Percentiles rank a stretch among this genome's conserved stretches.
Evolutionary conservation across 2,329 filamentous ascomycete species (phyloP).

Genomic region (Fusarium veterinarium): DNA sequence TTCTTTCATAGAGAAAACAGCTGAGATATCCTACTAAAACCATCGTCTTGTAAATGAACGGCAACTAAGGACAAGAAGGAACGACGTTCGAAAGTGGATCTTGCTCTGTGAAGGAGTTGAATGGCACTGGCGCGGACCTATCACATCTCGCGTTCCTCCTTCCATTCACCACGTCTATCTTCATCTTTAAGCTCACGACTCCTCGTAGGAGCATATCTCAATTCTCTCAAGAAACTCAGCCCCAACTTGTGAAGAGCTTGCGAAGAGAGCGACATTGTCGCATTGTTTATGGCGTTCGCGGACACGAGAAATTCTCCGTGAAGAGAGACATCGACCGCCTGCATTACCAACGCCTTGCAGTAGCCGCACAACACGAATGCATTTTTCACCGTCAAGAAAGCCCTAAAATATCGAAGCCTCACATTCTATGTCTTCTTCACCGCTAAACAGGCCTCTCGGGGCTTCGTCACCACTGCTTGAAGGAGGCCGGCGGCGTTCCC

Average conservation of each 20-base stretch:
- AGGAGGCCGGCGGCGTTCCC: constrained; percentile 62
- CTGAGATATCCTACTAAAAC: background rate
- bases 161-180: constrained; percentile 12
- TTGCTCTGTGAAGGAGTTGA: background rate
- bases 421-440: constrained; percentile 39
- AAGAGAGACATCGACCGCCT: constrained; percentile 6
- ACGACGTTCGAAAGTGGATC: constrained; percentile 14
- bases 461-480: constrained; percentile 45
- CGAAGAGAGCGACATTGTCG: background rate
- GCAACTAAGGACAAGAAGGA: background rate
- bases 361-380: constrained; percentile 12
- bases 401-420: background rate
- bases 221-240: too few species aligned
- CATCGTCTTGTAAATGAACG: background rate
- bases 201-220: background rate
- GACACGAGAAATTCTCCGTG: constrained; percentile 5
- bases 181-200: background rate
- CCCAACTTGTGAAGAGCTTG: background rate
- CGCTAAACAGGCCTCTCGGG: constrained; percentile 21
- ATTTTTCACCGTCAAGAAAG: background rate
- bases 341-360: constrained; percentile 7
- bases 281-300: background rate
- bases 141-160: constrained; percentile 5
- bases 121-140: constrained; percentile 6
- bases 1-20: background rate